Conservation (phyloP, 1,284 basidiomycete genomes). For the Malassezia arunalokei region DNA sequence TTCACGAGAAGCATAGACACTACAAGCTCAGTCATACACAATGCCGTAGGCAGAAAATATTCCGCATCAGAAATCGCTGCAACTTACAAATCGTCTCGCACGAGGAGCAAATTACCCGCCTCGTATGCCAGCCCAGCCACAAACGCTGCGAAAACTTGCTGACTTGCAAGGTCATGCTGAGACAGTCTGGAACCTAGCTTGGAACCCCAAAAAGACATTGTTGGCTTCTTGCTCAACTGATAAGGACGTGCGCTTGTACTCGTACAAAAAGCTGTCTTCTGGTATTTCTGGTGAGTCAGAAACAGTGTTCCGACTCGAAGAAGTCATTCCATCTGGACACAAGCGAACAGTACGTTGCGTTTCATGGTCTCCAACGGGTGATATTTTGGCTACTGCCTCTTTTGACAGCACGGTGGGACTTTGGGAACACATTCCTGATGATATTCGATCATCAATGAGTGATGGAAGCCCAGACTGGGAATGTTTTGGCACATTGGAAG, state of each 20-base stretch:
- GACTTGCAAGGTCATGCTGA: constrained; percentile 18
- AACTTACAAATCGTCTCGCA: neutral
- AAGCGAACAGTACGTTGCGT: constrained; percentile 77
- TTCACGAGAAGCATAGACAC: too few species aligned
- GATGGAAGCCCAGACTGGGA: constrained; percentile 53
- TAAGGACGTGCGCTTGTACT: constrained; percentile 75
- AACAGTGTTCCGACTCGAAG: constrained; percentile 29
- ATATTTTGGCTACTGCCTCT: constrained; percentile 79
- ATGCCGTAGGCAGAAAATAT: neutral
- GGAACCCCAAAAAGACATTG: constrained; percentile 72
- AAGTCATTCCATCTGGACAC: constrained; percentile 59
- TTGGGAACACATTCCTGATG: constrained; percentile 56
- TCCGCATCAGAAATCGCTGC: neutral
- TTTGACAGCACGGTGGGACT: constrained; percentile 88
- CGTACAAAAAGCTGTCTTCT: constrained; percentile 51
- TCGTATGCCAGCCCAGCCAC: neutral
- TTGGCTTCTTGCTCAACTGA: constrained; percentile 89
- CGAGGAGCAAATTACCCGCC: neutral
- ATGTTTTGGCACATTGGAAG: constrained; percentile 74
- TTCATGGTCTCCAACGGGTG: constrained; percentile 80
- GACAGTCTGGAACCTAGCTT: constrained; percentile 67
- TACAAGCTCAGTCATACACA: too few species aligned
- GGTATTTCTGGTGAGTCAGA: constrained; percentile 16
- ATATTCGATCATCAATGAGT: neutral
- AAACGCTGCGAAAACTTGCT: constrained; percentile 7